phyloP scores from a whole-genome alignment of 2,329 filamentous ascomycete genomes.

The Beauveria scarabaeidicola region DNA sequence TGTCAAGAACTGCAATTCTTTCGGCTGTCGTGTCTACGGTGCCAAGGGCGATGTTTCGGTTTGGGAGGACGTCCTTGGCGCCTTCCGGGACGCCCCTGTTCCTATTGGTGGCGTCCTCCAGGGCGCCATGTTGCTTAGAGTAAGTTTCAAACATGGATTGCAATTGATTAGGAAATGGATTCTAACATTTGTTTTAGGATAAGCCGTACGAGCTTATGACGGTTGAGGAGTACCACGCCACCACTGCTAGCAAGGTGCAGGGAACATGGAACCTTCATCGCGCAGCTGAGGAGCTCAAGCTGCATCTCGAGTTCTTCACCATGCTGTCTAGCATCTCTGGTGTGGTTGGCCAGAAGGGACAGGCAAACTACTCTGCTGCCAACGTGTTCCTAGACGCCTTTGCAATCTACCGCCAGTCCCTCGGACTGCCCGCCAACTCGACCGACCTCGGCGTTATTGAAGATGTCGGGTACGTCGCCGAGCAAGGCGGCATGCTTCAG shows the following conservation, averaged over 20 bases:
- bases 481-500: constrained; percentile 1
- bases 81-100: constrained; percentile 3
- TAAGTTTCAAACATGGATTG: not conserved
- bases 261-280: constrained; percentile 27
- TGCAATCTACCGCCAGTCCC: constrained; percentile 23
- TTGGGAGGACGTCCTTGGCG: constrained; percentile 16
- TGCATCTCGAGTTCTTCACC: constrained; percentile 26
- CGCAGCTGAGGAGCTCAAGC: not conserved
- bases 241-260: constrained; percentile 20
- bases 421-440: constrained; percentile 14
- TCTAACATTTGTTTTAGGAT: not conserved
- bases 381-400: constrained; percentile 31
- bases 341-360: constrained; percentile 23
- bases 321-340: constrained; percentile 24
- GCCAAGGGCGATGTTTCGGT: constrained; percentile 20
- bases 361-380: constrained; percentile 31
- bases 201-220: constrained; percentile 21
- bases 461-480: constrained; percentile 27
- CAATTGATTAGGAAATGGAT: not conserved
- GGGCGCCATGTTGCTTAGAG: constrained; percentile 25
- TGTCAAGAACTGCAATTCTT: constrained; percentile 14
- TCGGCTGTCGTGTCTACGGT: constrained; percentile 16
- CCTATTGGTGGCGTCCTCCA: constrained; percentile 30
- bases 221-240: constrained; percentile 20
- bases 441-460: constrained; percentile 29